phyloP scores from a whole-genome alignment of 306 rosid genomes.

The Ochetophila trinervis region DNA sequence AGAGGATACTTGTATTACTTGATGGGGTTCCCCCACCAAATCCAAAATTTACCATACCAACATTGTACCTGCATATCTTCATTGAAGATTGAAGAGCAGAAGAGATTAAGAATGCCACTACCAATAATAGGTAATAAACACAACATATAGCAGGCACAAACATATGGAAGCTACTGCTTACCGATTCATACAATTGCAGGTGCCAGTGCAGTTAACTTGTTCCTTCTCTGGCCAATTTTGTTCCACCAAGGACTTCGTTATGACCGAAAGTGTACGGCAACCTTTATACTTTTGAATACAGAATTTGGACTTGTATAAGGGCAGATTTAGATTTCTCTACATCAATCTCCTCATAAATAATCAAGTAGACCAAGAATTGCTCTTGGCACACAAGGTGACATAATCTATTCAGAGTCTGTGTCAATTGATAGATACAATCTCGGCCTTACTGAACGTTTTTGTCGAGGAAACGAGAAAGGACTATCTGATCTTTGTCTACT shows the following conservation, averaged over 20 bases:
- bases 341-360: conserved; percentile 2
- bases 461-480: conserved; percentile 98
- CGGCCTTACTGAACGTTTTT: conserved; percentile 87
- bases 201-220: conserved; percentile 21
- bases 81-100: conserved; percentile 28
- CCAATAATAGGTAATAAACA: conserved; percentile 11
- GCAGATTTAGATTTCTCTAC: conserved; percentile 24
- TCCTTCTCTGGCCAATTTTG: conserved; percentile 23
- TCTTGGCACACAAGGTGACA: conserved; percentile 17
- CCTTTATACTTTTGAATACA: conserved; percentile 30
- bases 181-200: conserved; percentile 27
- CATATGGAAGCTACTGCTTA: conserved; percentile 4
- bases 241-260: conserved; percentile 39
- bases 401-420: conserved; percentile 85
- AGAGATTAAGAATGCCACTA: conserved; percentile 27
- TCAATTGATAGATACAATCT: conserved; percentile 64
- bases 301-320: conserved; percentile 25
- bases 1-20: conserved; percentile 35
- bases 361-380: conserved; percentile 15
- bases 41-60: conserved; percentile 44
- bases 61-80: conserved; percentile 42
- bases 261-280: conserved; percentile 36
- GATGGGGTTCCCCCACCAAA: conserved; percentile 38
- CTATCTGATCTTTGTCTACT: conserved; percentile 69
- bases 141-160: background rate